Evolutionary conservation across 2,329 filamentous ascomycete species (phyloP).

Genomic region (Pestalotiopsis sp.): DNA sequence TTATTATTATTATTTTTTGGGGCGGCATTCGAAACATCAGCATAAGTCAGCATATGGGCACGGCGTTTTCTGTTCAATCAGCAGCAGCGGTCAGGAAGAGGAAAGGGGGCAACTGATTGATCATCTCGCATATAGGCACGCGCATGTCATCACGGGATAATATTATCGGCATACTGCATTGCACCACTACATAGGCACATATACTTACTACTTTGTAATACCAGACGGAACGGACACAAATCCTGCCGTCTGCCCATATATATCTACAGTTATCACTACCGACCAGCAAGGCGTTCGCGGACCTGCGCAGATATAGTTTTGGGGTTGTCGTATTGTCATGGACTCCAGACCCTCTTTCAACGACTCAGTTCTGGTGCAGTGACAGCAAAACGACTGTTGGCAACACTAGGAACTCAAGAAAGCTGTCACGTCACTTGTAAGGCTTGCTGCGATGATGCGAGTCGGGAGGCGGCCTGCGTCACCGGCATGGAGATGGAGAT

Average conservation of each 20-base stretch:
- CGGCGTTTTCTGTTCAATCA: conserved; percentile 7
- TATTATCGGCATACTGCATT: background rate
- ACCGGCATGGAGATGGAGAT: background rate
- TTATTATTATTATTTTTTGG: background rate
- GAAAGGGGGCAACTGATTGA: background rate
- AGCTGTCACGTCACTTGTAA: background rate
- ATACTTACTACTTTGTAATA: conserved; percentile 1
- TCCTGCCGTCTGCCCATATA: background rate
- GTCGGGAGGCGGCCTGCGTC: background rate
- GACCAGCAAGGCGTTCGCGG: background rate
- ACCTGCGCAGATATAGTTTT: background rate
- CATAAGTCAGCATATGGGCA: background rate
- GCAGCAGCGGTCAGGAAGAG: background rate
- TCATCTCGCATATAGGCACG: conserved; percentile 4
- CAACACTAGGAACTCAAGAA: no score
- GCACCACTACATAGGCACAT: background rate
- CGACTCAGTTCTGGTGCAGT: no score
- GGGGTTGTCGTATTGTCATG: background rate
- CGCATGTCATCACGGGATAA: background rate
- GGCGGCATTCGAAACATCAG: background rate
- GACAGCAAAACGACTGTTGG: no score
- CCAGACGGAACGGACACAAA: background rate
- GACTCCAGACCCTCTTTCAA: no score
- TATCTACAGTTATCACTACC: background rate
- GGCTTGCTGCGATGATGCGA: background rate